Percentiles rank a stretch among this genome's conserved stretches.
phyloP scores from a whole-genome alignment of 169 alveolate genomes.

The Plasmodium gonderi region DNA sequence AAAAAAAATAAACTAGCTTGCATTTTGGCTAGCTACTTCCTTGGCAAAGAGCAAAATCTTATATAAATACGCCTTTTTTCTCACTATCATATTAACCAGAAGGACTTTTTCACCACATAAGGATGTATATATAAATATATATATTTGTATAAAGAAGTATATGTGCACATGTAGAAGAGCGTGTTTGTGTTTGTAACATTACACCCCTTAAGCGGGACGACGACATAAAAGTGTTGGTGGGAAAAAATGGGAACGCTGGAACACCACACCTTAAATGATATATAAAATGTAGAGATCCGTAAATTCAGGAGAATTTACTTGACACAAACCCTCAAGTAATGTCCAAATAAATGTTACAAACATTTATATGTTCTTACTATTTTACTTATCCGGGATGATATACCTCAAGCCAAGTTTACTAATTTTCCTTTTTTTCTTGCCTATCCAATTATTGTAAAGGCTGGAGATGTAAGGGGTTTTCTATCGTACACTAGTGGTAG shows the following conservation, averaged over 20 bases:
- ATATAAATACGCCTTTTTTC: not conserved
- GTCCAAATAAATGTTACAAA: too few relatives aligned
- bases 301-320: not conserved
- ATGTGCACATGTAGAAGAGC: not conserved
- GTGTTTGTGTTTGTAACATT: not conserved
- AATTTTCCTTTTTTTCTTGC: not conserved
- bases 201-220: not conserved
- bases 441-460: not conserved
- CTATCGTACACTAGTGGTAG: not conserved
- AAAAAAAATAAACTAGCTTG: not conserved
- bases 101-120: not conserved
- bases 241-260: too few relatives aligned
- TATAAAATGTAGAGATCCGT: too few relatives aligned
- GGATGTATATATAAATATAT: not conserved
- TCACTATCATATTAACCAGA: not conserved
- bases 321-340: not conserved
- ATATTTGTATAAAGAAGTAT: not conserved
- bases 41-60: not conserved
- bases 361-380: not conserved
- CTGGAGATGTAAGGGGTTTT: not conserved
- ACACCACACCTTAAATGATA: not conserved
- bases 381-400: not conserved
- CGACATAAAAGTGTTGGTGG: too few relatives aligned
- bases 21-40: not conserved
- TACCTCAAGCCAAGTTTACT: not conserved